Evolutionary conservation across 768 basidiomycete species (phyloP).

Genomic region (Phlebiopsis flavidoalba): DNA sequence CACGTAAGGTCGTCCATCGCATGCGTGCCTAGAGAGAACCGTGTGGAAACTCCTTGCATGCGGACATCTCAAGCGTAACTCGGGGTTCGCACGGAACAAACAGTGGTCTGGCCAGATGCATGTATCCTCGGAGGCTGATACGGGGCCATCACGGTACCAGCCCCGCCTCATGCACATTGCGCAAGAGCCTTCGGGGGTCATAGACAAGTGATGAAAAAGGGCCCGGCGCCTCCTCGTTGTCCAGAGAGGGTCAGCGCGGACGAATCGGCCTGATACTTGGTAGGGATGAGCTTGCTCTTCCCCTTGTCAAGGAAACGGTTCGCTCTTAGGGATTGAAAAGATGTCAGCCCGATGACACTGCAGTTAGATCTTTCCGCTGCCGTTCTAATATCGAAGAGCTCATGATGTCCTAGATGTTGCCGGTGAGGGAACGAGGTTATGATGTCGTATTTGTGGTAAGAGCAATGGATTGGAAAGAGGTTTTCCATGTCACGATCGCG

Average conservation of each 20-base stretch:
- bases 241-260: conserved; percentile 19
- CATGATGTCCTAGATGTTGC: neutral
- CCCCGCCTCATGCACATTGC: neutral
- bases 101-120: conserved; percentile 47
- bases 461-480: neutral
- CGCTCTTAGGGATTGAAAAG: conserved; percentile 52
- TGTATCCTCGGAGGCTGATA: conserved; percentile 59
- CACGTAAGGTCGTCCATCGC: conserved; percentile 51
- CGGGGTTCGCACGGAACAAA: conserved; percentile 53
- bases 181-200: conserved; percentile 10
- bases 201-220: conserved; percentile 6
- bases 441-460: conserved; percentile 37
- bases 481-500: neutral
- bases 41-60: conserved; percentile 66
- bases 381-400: conserved; percentile 50
- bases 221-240: conserved; percentile 21
- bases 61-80: conserved; percentile 71
- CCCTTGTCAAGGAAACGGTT: conserved; percentile 9
- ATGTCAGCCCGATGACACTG: conserved; percentile 45
- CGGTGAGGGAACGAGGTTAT: conserved; percentile 47
- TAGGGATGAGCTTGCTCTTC: neutral
- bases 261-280: conserved; percentile 27
- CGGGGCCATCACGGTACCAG: conserved; percentile 13
- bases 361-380: conserved; percentile 39
- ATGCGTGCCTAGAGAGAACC: conserved; percentile 54